phyloP scores from a whole-genome alignment of 495 filamentous ascomycete species.

The Neurospora sp. region DNA sequence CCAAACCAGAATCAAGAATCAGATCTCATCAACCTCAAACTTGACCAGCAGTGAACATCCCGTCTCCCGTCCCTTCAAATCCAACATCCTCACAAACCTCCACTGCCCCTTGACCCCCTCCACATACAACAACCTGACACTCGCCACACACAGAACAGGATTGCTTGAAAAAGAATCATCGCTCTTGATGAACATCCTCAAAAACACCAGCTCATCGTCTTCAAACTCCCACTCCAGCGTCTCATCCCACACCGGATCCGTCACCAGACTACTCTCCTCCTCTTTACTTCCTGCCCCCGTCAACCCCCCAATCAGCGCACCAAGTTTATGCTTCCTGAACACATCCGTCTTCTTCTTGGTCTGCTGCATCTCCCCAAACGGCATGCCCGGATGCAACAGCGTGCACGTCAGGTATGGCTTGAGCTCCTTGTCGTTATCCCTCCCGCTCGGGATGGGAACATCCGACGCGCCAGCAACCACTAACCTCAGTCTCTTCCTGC shows the following conservation, averaged over 20 bases:
- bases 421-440: constrained; percentile 23
- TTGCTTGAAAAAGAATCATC: constrained; percentile 43
- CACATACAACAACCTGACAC: constrained; percentile 38
- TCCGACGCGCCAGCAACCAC: constrained; percentile 42
- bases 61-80: constrained; percentile 43
- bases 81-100: constrained; percentile 43
- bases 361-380: constrained; percentile 17
- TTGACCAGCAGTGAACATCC: constrained; percentile 39
- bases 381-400: constrained; percentile 29
- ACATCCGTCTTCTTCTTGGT: constrained; percentile 41
- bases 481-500: constrained; percentile 27
- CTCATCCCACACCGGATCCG: constrained; percentile 43
- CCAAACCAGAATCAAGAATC: not conserved
- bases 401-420: constrained; percentile 46
- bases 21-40: constrained; percentile 35
- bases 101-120: constrained; percentile 26
- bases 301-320: constrained; percentile 21
- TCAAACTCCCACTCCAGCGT: constrained; percentile 45
- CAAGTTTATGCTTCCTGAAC: constrained; percentile 37
- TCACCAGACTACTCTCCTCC: constrained; percentile 35
- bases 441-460: constrained; percentile 29
- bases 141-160: constrained; percentile 35
- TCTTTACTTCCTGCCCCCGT: not conserved
- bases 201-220: constrained; percentile 42
- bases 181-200: constrained; percentile 44